Evolutionary conservation across 2,329 filamentous ascomycete genomes (phyloP).

Genomic region (Alternaria solani): DNA sequence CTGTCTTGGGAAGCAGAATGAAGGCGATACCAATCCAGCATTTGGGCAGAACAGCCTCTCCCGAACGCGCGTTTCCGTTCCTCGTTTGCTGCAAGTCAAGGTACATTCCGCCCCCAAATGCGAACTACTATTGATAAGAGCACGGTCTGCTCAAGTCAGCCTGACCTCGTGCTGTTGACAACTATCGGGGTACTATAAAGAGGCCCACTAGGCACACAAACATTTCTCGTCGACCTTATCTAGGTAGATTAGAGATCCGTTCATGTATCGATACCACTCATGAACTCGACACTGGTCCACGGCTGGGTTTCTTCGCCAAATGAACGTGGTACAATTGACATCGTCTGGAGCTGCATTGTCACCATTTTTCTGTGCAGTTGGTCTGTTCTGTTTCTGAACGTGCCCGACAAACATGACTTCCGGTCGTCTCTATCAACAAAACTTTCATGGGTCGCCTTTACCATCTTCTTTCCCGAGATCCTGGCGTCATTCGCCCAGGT

Average conservation of each 20-base stretch:
- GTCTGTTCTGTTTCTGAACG: not conserved
- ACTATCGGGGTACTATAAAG: not conserved
- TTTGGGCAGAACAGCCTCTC: not conserved
- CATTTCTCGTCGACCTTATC: not conserved
- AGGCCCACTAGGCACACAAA: not conserved
- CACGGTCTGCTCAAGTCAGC: not conserved
- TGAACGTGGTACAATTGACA: not conserved
- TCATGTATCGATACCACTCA: not conserved
- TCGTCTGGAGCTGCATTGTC: not conserved
- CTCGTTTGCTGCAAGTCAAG: not conserved
- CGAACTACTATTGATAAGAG: not conserved
- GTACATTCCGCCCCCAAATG: not conserved
- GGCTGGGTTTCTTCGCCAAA: not conserved
- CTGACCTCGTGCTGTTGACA: not conserved
- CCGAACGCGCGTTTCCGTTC: not conserved
- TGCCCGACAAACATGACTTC: not conserved
- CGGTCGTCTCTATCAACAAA: not conserved
- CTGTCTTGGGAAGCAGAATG: not conserved
- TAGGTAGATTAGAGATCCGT: not conserved
- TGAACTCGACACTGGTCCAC: not conserved
- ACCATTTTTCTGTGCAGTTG: not conserved
- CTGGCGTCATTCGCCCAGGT: not conserved
- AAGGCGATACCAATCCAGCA: not conserved
- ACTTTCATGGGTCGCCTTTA: not conserved
- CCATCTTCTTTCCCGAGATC: not conserved